Percentiles rank a stretch among this genome's conserved stretches.
Conservation (phyloP, 768 basidiomycete genomes). For the Fibroporia radiculosa region DNA sequence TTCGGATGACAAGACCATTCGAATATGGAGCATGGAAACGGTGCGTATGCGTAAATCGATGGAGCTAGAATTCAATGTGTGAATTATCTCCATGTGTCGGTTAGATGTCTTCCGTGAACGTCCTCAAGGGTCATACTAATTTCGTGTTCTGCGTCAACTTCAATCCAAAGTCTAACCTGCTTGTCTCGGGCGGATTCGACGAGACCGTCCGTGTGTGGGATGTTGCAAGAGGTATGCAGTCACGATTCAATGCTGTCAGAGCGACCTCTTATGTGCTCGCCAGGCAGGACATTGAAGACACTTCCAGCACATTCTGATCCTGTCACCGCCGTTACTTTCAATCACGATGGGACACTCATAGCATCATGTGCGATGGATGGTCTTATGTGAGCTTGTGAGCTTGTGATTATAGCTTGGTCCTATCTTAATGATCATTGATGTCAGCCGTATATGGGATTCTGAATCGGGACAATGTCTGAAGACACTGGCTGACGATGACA, state of each 20-base stretch:
- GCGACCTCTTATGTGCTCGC: not conserved
- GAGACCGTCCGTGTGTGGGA: conserved; percentile 98
- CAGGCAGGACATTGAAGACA: conserved; percentile 79
- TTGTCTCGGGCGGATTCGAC: conserved; percentile 92
- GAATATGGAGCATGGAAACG: conserved; percentile 74
- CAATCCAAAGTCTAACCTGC: conserved; percentile 81
- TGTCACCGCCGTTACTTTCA: conserved; percentile 90
- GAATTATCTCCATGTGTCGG: conserved; percentile 6
- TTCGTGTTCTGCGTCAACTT: conserved; percentile 93
- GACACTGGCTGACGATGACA: conserved; percentile 93
- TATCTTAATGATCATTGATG: not conserved
- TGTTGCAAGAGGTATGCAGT: conserved; percentile 67
- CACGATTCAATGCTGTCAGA: not conserved
- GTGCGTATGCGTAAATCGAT: conserved; percentile 26
- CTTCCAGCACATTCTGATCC: conserved; percentile 97
- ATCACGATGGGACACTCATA: conserved; percentile 89
- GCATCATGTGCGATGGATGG: conserved; percentile 97
- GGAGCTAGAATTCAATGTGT: not conserved
- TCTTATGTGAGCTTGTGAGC: conserved; percentile 86
- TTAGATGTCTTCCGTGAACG: conserved; percentile 54
- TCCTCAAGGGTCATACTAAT: conserved; percentile 80
- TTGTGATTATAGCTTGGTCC: not conserved
- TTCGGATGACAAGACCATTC: conserved; percentile 87
- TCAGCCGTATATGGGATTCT: conserved; percentile 94
- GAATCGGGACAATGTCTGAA: conserved; percentile 97